Base-by-base conservation (phyloP, 176 grass and related monocot species). In the Musa acuminata region DNA sequence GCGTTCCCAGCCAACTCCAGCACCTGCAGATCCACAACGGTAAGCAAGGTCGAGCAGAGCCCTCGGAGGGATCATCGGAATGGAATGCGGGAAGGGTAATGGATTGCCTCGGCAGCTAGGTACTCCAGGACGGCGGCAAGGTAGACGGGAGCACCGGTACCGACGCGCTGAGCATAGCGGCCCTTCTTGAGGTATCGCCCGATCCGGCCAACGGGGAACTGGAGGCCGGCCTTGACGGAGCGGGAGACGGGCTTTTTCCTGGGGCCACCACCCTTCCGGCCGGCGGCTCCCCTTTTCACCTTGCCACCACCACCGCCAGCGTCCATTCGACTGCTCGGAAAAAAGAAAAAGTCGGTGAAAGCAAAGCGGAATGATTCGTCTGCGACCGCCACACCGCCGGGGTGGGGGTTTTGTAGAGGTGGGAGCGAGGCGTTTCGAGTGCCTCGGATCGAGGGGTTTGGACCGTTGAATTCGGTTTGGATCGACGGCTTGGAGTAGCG, bases 141-240 rank as follows among this genome's bases (percentile, higher is more conserved):
- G 72, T 69, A 21, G 59, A 75, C 52, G 23, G 83, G 69, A 0
- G 83, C 83, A 4, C 83, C 83, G 24, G 73, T 77, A 49, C 78
- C 85, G 68, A 83, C 59, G 80, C 89, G 89, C 80, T 78, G 21
- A 20, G 85, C 66, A 64, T 91, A 91, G 52, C 89, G 85, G 0
- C 89, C 89, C 16, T 85, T 74, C 80, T 91, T 91, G 79, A 91
- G 85, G 85, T 80, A 91, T 10, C 89, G 89, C 1, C 89, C 89
- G 70, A 91, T 91, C 50, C 89, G 89, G 77, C 89, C 89, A 20
- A 91, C 89, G 13, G 89, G 89, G 55, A 91, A 91, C 85, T 91
- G 89, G n/a, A 91, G 89, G n/a, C 89, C 89, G 52, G 89, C 89
- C 89, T 87, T 91, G 51, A 91, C 84, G 64, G 89, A 91, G 58